A percentile compares a stretch with the other conserved stretches of the same genome.
Evolutionary conservation across 2,329 filamentous ascomycete genomes (phyloP).

Genomic region (Botryotinia calthae): DNA sequence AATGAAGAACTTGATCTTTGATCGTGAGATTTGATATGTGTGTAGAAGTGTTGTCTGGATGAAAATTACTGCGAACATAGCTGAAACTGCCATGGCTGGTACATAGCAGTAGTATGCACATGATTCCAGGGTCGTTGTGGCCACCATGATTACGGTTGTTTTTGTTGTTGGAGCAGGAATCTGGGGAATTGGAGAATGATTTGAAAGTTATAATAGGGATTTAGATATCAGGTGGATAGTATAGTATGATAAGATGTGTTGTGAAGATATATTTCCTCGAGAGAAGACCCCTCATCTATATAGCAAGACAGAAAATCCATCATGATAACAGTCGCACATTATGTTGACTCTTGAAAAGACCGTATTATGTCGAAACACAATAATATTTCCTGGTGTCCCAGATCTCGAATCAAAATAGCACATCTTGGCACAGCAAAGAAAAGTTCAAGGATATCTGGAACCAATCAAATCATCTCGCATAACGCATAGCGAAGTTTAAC

Average conservation of each 20-base stretch:
- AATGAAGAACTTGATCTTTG: conserved; percentile 8
- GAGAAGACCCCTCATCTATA: background rate
- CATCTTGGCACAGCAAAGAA: background rate
- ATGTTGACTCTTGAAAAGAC: conserved; percentile 2
- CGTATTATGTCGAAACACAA: background rate
- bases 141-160: conserved; percentile 6
- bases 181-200: background rate
- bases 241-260: background rate
- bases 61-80: background rate
- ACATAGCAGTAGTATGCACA: conserved; percentile 19
- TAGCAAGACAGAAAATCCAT: background rate
- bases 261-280: background rate
- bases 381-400: background rate
- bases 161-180: background rate
- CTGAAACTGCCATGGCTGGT: background rate
- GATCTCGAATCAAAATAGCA: background rate
- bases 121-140: conserved; percentile 12
- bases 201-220: background rate
- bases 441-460: background rate
- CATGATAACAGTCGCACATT: conserved; percentile 2
- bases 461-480: background rate
- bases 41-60: background rate
- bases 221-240: background rate
- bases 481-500: background rate
- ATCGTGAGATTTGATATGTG: background rate